Conservation (phyloP, 2,329 filamentous ascomycete species). For the Neonectria sp. region DNA sequence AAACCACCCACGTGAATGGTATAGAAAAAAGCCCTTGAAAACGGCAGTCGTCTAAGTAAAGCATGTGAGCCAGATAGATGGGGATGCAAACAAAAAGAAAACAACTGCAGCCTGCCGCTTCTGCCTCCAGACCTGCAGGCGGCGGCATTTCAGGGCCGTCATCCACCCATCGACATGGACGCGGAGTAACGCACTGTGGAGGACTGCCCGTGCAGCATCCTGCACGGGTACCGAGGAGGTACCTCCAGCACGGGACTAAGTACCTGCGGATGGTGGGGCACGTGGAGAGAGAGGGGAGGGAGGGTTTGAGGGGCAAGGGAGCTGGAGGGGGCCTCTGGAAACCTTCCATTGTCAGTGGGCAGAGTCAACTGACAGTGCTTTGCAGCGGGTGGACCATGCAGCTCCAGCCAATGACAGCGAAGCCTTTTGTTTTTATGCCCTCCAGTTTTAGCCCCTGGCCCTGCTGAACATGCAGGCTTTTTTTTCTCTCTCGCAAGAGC, state of each 20-base stretch:
- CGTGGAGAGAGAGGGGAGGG: background rate
- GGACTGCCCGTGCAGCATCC: background rate
- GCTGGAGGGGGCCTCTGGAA: conserved; percentile 23
- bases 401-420: conserved; percentile 22
- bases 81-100: background rate
- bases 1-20: conserved; percentile 11
- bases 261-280: conserved; percentile 11
- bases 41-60: conserved; percentile 12
- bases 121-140: conserved; percentile 19
- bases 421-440: conserved; percentile 25
- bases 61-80: conserved; percentile 18
- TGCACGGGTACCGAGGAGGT: conserved; percentile 9
- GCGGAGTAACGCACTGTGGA: conserved; percentile 5
- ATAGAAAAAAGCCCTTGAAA: conserved; percentile 3
- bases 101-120: conserved; percentile 21
- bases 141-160: conserved; percentile 18
- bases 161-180: background rate
- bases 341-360: conserved; percentile 22
- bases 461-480: conserved; percentile 30
- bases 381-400: conserved; percentile 23
- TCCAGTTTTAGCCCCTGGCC: conserved; percentile 23
- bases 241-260: background rate
- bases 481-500: conserved; percentile 21
- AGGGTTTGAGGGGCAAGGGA: conserved; percentile 6
- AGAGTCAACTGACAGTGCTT: conserved; percentile 31